Evolutionary conservation across 768 basidiomycete species (phyloP).

Genomic region (Melanogaster broomeanus): DNA sequence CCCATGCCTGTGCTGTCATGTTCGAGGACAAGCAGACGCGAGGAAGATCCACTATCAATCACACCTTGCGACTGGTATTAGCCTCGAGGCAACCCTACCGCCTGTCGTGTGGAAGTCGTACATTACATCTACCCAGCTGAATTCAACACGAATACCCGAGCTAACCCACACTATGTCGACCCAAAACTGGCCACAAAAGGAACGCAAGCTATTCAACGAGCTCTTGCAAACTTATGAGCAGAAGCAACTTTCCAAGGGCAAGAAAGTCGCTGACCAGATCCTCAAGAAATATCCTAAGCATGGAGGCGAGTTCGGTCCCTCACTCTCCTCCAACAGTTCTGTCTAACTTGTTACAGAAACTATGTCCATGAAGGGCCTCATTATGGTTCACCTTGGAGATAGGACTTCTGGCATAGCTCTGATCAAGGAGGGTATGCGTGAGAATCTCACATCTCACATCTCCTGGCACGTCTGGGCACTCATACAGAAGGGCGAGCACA

Average conservation of each 20-base stretch:
- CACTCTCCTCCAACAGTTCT: neutral
- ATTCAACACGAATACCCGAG: neutral
- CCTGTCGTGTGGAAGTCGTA: neutral
- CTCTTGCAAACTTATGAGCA: slow-evolving; percentile 86
- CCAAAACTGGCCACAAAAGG: slow-evolving; percentile 69
- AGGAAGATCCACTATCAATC: no score
- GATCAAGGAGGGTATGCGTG: slow-evolving; percentile 79
- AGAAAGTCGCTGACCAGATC: slow-evolving; percentile 90
- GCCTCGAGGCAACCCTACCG: no score
- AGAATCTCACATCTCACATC: slow-evolving; percentile 88
- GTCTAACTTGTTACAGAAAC: slow-evolving; percentile 61
- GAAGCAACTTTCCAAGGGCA: slow-evolving; percentile 84
- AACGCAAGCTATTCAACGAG: slow-evolving; percentile 83
- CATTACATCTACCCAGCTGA: neutral
- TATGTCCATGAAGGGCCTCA: slow-evolving; percentile 93
- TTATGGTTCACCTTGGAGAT: slow-evolving; percentile 76
- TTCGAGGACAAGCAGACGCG: no score
- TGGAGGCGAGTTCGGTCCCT: slow-evolving; percentile 67
- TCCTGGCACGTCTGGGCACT: slow-evolving; percentile 98
- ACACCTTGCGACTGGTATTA: no score
- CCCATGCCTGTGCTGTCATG: no score
- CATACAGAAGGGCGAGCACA: slow-evolving; percentile 90
- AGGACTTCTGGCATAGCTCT: slow-evolving; percentile 82
- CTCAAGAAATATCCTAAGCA: slow-evolving; percentile 95
- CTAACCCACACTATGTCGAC: slow-evolving; percentile 18